Conservation (phyloP, 2,329 filamentous ascomycete species). For the Metarhizium robertsii region DNA sequence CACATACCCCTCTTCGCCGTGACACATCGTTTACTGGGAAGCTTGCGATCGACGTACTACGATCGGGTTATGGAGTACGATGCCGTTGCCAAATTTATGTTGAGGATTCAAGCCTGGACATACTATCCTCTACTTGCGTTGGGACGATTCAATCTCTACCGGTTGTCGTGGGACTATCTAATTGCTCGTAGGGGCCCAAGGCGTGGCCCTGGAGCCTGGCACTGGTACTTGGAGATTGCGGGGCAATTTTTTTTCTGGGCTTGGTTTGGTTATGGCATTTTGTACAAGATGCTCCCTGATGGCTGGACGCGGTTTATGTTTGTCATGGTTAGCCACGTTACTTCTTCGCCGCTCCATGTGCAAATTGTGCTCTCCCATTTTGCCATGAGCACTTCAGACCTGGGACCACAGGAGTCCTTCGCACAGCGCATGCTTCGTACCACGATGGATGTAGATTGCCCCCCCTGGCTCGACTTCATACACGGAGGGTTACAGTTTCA, state of each 20-base stretch:
- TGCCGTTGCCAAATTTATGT: conserved; percentile 56
- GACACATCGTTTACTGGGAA: conserved; percentile 69
- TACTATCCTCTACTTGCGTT: conserved; percentile 77
- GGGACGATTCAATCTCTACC: conserved; percentile 81
- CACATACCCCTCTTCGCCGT: conserved; percentile 85
- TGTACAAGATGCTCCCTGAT: conserved; percentile 65
- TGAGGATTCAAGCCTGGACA: conserved; percentile 68
- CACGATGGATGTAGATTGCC: conserved; percentile 89
- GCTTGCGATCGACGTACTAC: conserved; percentile 73
- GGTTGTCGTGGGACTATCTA: conserved; percentile 71
- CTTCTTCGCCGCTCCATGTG: conserved; percentile 73
- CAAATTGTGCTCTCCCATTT: conserved; percentile 92
- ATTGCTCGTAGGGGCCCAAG: conserved; percentile 59
- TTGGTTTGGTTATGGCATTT: conserved; percentile 75
- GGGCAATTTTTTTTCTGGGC: conserved; percentile 77
- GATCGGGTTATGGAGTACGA: conserved; percentile 73
- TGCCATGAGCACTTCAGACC: conserved; percentile 82
- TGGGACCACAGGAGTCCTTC: conserved; percentile 78
- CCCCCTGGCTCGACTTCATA: conserved; percentile 79
- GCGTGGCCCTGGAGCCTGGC: conserved; percentile 74
- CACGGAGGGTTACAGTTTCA: conserved; percentile 88
- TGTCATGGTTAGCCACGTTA: conserved; percentile 70
- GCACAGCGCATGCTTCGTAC: conserved; percentile 85
- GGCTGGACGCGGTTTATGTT: conserved; percentile 62
- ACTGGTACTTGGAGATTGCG: conserved; percentile 67